phyloP scores from a whole-genome alignment of 2,329 filamentous ascomycete species.

The Xylariaceae sp. region DNA sequence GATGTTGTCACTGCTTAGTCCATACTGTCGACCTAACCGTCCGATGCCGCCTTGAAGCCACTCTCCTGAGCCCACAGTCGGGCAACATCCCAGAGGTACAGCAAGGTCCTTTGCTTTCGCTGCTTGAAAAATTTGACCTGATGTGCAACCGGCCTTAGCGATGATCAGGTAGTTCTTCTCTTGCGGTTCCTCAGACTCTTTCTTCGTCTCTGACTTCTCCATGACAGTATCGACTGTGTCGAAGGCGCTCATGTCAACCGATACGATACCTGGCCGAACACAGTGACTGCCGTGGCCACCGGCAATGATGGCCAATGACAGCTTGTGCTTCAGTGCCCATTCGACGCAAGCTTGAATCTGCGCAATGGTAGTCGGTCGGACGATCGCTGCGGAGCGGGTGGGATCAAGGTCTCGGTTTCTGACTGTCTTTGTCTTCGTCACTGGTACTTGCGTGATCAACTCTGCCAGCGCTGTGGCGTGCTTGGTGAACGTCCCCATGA shows the following conservation, averaged over 20 bases:
- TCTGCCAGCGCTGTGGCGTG: constrained; percentile 43
- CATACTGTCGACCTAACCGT: constrained; percentile 52
- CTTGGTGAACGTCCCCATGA: constrained; percentile 51
- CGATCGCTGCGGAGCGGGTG: constrained; percentile 41
- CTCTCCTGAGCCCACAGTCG: constrained; percentile 60
- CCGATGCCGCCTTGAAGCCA: constrained; percentile 67
- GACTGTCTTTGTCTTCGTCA: constrained; percentile 30
- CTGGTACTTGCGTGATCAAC: constrained; percentile 29
- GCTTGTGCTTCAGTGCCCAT: constrained; percentile 51
- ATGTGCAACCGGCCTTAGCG: constrained; percentile 54
- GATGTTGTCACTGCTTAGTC: constrained; percentile 58
- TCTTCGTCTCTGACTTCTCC: no score
- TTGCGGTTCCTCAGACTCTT: no score
- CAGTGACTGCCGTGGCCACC: constrained; percentile 62
- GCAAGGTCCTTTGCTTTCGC: constrained; percentile 48
- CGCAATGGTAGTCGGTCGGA: constrained; percentile 43
- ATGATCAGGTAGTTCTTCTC: constrained; percentile 45
- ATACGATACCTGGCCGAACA: constrained; percentile 48
- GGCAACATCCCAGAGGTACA: constrained; percentile 58
- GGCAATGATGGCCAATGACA: constrained; percentile 50
- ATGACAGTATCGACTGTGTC: constrained; percentile 44
- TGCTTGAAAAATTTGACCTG: constrained; percentile 50
- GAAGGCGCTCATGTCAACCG: constrained; percentile 59
- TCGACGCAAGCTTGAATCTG: constrained; percentile 54
- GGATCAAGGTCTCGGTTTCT: constrained; percentile 54